phyloP scores from a whole-genome alignment of 2,329 filamentous ascomycete species.

The Coniella vitis region DNA sequence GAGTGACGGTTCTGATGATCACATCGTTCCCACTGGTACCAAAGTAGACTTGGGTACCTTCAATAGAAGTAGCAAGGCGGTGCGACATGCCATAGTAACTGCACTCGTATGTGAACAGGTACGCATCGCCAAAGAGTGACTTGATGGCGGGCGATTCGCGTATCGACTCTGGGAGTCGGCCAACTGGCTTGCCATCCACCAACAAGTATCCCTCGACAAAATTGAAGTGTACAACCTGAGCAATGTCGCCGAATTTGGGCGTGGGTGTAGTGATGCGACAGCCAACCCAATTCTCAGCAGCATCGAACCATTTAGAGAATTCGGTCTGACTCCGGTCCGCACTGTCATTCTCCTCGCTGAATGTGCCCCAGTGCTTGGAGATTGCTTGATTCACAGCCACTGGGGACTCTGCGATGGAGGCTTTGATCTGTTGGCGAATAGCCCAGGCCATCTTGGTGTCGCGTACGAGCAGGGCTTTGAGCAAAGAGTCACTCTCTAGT shows the following conservation, averaged over 20 bases:
- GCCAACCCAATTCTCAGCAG: slow-evolving; percentile 27
- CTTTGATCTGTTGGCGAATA: slow-evolving; percentile 28
- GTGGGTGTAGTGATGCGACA: slow-evolving; percentile 16
- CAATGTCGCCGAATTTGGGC: not conserved
- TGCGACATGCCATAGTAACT: slow-evolving; percentile 46
- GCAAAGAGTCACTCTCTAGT: slow-evolving; percentile 26
- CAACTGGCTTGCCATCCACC: slow-evolving; percentile 28
- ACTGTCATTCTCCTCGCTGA: slow-evolving; percentile 14
- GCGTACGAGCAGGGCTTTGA: slow-evolving; percentile 35
- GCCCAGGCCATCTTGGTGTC: slow-evolving; percentile 38
- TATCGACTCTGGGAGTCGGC: slow-evolving; percentile 46
- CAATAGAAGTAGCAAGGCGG: slow-evolving; percentile 26
- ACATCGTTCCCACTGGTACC: slow-evolving; percentile 36
- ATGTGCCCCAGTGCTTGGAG: slow-evolving; percentile 34
- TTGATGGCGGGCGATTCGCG: slow-evolving; percentile 34
- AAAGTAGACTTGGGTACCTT: slow-evolving; percentile 45
- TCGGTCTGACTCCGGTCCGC: not conserved
- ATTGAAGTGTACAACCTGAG: slow-evolving; percentile 29
- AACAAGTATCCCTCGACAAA: slow-evolving; percentile 28
- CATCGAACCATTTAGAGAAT: not conserved
- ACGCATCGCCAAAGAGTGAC: slow-evolving; percentile 43
- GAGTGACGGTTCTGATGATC: slow-evolving; percentile 35
- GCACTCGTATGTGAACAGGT: slow-evolving; percentile 47
- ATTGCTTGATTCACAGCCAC: slow-evolving; percentile 29
- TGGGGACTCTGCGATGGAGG: slow-evolving; percentile 25